A percentile compares a stretch with the other conserved stretches of the same genome.
Conservation (phyloP, 2,329 filamentous ascomycete species). For the Alternaria brassicae region DNA sequence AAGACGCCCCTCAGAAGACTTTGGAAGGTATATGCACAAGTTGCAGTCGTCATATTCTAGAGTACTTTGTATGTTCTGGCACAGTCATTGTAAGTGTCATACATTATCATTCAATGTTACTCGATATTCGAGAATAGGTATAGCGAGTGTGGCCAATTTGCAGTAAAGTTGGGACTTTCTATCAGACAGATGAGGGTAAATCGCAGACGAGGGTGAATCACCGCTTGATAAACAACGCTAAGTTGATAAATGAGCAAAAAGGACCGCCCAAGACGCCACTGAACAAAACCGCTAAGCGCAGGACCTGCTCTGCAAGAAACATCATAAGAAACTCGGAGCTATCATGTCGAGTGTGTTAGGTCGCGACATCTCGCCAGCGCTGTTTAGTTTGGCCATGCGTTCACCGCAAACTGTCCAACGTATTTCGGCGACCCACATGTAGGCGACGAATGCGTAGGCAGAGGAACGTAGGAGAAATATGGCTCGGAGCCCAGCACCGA, state of each 20-base stretch:
- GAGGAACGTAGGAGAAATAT: constrained; percentile 38
- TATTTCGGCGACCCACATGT: constrained; percentile 36
- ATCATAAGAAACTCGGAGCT: constrained; percentile 4
- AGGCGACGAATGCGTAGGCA: constrained; percentile 14
- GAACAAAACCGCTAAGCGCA: constrained; percentile 5
- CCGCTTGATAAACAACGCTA: constrained; percentile 1
- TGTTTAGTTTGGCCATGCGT: constrained; percentile 24
- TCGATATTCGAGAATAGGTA: constrained; percentile 8
- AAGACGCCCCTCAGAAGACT: too few relatives aligned
- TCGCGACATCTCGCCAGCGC: neutral
- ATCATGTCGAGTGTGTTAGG: neutral
- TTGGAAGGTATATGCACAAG: too few relatives aligned
- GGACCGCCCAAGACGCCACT: neutral
- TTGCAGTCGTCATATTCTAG: too few relatives aligned
- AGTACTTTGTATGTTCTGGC: too few relatives aligned
- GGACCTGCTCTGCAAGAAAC: constrained; percentile 6
- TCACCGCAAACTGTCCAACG: constrained; percentile 23
- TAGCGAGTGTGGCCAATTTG: constrained; percentile 13
- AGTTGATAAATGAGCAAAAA: constrained; percentile 3
- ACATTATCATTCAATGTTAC: constrained; percentile 15
- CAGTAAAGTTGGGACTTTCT: constrained; percentile 4
- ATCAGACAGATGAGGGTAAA: neutral
- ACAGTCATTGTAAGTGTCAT: neutral
- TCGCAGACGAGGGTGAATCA: constrained; percentile 2
- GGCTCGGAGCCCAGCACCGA: constrained; percentile 33